Base-by-base conservation (phyloP, 257 asterid genomes). In the Primulina huaijiensis region DNA sequence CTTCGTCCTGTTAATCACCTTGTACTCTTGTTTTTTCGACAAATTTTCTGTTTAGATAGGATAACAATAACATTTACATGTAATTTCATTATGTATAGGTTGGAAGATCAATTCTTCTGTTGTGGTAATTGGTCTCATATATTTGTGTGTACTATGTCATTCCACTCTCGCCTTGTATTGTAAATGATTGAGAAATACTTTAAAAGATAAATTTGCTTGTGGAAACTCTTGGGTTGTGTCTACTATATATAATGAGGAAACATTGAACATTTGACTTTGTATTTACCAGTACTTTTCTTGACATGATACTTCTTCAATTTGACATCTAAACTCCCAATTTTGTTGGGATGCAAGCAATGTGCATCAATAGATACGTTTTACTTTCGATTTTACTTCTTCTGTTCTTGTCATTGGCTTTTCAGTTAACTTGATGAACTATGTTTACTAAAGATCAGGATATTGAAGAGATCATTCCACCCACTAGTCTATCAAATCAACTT, bases 151-250 rank as follows among this genome's bases (percentile, higher is more conserved):
- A 58, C 50, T 58, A 25, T 72, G 63, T 50, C 69, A 67, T 53
- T 63, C 6, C 76, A 70, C 17, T 63, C 71, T 71, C 72, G 74
- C 72, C 60, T 64, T 70, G 30, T 68, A 72, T 12, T 71, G 81
- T 83, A 83, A 72, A 83, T 63, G 53, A 5, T 77, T 65, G 74
- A 65, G 68, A 70, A 70, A 62, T 37, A 33, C 64, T 31, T 31
- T 52, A 23, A 25, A 53, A 63, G 21, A 68, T 21, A 50, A 25
- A 43, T 11, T 43, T 43, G 53, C 53, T 43, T 12, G 17, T 43
- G 53, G n/a, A 43, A 43, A 14, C 25, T 23, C 25, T 23, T 23
- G 25, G 25, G 25, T 23, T 23, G 25, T 23, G 25, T 23, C 25
- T 23, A 23, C 25, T 0, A 23, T 23, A 23, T 23, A 23, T 23